A percentile compares a stretch with the other conserved stretches of the same genome.
These are phyloP conservation scores for Debaryomyces coudertii DNA, from an alignment of 1,139 yeast genomes.

Conservation along the genomic window DNA sequence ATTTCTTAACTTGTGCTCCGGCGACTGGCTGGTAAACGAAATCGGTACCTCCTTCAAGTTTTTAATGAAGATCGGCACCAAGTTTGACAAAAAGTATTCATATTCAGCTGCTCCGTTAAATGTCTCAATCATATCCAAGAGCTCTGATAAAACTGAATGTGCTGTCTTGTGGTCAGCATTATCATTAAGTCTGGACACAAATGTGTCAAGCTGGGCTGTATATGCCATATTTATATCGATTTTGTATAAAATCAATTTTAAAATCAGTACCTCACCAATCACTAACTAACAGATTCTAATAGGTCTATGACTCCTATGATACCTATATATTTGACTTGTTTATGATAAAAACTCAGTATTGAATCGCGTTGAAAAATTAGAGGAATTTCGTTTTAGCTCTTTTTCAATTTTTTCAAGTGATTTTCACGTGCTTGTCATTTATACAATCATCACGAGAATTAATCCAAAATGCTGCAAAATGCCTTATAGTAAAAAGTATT, in stretches of 20 bases:
- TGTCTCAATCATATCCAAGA: constrained; percentile 83
- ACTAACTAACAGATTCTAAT: neutral
- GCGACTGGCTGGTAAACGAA: constrained; percentile 62
- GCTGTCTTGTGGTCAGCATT: constrained; percentile 58
- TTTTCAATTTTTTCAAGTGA: constrained; percentile 15
- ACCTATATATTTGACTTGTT: constrained; percentile 6
- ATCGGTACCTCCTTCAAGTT: constrained; percentile 71
- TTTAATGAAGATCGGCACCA: constrained; percentile 64
- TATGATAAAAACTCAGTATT: neutral
- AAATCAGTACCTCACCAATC: neutral
- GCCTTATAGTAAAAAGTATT: neutral
- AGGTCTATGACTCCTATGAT: neutral
- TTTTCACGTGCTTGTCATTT: constrained; percentile 12
- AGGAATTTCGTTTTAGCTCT: constrained; percentile 12
- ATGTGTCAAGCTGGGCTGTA: constrained; percentile 57
- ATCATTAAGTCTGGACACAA: constrained; percentile 61
- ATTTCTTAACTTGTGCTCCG: constrained; percentile 76
- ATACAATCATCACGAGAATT: neutral
- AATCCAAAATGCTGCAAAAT: constrained; percentile 6
- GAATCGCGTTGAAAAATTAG: constrained; percentile 11
- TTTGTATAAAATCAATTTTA: neutral
- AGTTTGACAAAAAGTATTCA: constrained; percentile 62
- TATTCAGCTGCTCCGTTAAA: constrained; percentile 81
- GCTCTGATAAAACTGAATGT: constrained; percentile 72
- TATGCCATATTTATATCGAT: constrained; percentile 40